These are phyloP conservation scores for Heliamphora pulchella DNA, from an alignment of 179 eudicot genomes.

Conservation along the genomic window DNA sequence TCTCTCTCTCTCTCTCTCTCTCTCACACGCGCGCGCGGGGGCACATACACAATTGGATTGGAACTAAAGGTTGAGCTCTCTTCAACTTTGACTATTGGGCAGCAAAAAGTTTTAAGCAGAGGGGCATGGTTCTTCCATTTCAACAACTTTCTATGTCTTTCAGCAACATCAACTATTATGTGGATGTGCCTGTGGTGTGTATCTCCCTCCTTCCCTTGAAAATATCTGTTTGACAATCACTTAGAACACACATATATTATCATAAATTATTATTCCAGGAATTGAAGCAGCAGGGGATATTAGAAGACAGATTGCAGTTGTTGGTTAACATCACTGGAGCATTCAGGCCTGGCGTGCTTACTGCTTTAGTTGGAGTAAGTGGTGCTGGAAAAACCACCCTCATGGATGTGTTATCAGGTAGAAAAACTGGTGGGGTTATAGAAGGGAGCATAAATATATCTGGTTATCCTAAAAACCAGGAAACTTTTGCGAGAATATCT, in stretches of 20 bases:
- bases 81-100: not conserved
- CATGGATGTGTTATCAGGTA: constrained; percentile 89
- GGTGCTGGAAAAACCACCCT: constrained; percentile 98
- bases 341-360: constrained; percentile 83
- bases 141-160: constrained; percentile 84
- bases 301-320: constrained; percentile 52
- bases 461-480: constrained; percentile 82
- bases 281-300: constrained; percentile 58
- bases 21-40: not conserved
- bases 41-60: no score
- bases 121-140: constrained; percentile 94
- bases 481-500: constrained; percentile 80
- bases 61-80: no score
- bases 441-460: constrained; percentile 66
- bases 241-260: not conserved
- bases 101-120: constrained; percentile 38
- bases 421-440: constrained; percentile 83
- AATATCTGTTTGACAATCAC: no score
- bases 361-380: constrained; percentile 86
- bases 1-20: not conserved
- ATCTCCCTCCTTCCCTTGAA: not conserved
- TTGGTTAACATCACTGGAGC: constrained; percentile 66
- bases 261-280: constrained; percentile 39
- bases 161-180: constrained; percentile 62
- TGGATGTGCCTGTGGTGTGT: constrained; percentile 69